A percentile compares a stretch with the other conserved stretches of the same genome.
Conservation (phyloP, 257 asterid genomes). For the Solanum neorickii region DNA sequence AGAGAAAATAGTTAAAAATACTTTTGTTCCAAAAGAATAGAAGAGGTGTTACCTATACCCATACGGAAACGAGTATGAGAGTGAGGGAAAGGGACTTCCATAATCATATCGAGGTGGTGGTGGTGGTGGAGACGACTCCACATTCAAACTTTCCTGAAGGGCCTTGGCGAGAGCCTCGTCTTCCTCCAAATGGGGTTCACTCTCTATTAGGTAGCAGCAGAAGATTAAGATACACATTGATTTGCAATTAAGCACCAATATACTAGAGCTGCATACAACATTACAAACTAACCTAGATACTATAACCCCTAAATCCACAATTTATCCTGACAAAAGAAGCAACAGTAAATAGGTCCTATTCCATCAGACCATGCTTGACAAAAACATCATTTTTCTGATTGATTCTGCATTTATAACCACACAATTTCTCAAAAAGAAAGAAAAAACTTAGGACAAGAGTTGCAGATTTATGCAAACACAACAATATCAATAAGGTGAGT, state of each 20-base stretch:
- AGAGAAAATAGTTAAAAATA: not conserved
- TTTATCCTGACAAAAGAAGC: not conserved
- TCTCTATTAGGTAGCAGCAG: slow-evolving; percentile 28
- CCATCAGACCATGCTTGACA: not conserved
- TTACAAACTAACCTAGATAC: not conserved
- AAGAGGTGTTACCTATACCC: slow-evolving; percentile 49
- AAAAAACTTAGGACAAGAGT: not conserved
- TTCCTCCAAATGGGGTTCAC: slow-evolving; percentile 59
- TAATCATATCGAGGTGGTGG: slow-evolving; percentile 49
- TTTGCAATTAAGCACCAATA: not conserved
- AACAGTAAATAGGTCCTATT: not conserved
- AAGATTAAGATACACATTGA: not conserved
- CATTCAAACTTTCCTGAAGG: slow-evolving; percentile 72
- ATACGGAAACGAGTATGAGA: slow-evolving; percentile 39
- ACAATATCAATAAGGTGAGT: not conserved
- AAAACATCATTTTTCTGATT: not conserved
- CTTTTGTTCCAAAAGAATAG: not conserved
- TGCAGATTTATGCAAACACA: not conserved
- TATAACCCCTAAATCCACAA: not conserved
- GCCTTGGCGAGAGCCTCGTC: slow-evolving; percentile 93
- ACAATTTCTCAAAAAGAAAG: not conserved
- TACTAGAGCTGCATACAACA: not conserved
- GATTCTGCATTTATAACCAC: not conserved
- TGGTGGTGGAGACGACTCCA: slow-evolving; percentile 62
- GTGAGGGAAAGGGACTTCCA: slow-evolving; percentile 51